These are phyloP conservation scores for Dictyophora rubrovolvata DNA, from an alignment of 768 basidiomycete genomes.

Conservation along the genomic window DNA sequence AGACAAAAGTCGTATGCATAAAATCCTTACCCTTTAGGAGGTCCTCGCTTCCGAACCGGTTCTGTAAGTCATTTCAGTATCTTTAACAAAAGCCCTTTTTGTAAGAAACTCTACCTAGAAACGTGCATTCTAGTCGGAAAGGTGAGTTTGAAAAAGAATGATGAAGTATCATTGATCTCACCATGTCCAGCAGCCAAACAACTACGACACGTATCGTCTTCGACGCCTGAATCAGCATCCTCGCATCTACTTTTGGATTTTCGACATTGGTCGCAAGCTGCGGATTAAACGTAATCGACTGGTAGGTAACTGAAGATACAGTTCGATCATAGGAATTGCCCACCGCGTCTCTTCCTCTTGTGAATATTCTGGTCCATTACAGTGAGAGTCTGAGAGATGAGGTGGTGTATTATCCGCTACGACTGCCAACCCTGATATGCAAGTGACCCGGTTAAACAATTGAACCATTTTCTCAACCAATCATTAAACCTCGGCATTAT, in stretches of 20 bases:
- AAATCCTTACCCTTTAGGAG: not conserved
- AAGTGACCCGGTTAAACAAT: not conserved
- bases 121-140: not conserved
- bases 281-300: not conserved
- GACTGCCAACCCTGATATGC: not conserved
- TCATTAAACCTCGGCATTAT: not conserved
- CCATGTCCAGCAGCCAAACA: not conserved
- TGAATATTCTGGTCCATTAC: not conserved
- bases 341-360: not conserved
- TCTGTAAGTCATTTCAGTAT: not conserved
- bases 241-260: not conserved
- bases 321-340: not conserved
- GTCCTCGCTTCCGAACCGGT: not conserved
- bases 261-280: constrained; percentile 1
- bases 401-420: not conserved
- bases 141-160: not conserved
- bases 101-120: not conserved
- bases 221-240: not conserved
- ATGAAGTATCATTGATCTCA: not conserved
- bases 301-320: not conserved
- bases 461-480: not conserved
- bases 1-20: not conserved
- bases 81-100: not conserved
- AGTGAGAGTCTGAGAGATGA: not conserved
- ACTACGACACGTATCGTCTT: not conserved